These are phyloP conservation scores for Trichoderma harzianum DNA, from an alignment of 2,329 filamentous ascomycete species.

Conservation along the genomic window DNA sequence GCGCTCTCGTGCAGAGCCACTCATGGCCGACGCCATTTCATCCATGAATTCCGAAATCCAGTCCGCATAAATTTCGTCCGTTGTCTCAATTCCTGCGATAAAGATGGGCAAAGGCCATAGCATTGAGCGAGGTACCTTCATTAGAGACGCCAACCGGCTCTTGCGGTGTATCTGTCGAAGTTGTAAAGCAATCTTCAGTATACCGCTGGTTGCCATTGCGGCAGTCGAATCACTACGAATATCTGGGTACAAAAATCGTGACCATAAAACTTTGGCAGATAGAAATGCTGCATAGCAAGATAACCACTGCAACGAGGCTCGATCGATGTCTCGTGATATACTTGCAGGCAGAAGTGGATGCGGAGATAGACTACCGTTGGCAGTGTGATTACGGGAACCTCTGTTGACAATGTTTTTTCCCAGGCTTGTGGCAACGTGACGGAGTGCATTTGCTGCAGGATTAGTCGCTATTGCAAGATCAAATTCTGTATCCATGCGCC, in stretches of 20 bases:
- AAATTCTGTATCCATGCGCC: not conserved
- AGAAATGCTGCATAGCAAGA: not conserved
- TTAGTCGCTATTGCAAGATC: not conserved
- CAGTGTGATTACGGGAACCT: not conserved
- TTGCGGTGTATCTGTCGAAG: not conserved
- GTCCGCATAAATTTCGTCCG: conserved; percentile 9
- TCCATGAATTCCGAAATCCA: conserved; percentile 12
- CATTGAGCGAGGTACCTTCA: conserved; percentile 9
- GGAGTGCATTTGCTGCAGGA: not conserved
- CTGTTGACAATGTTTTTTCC: not conserved
- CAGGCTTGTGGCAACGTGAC: not conserved
- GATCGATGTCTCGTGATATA: not conserved
- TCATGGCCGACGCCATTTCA: not conserved
- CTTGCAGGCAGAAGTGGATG: not conserved
- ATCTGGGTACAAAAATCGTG: not conserved
- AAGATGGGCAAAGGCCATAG: conserved; percentile 10
- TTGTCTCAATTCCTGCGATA: conserved; percentile 12
- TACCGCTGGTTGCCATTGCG: not conserved
- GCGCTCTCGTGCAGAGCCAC: not conserved
- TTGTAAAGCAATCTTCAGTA: not conserved
- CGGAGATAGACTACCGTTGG: not conserved
- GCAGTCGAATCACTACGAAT: conserved; percentile 1
- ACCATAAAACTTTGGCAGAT: not conserved
- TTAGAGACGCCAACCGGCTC: not conserved
- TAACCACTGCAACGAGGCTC: not conserved